Evolutionary conservation across 192 early-diverging fungal species (phyloP), one percentile per base, ranked within the genome.

Genomic region (Coemansia sp.): DNA sequence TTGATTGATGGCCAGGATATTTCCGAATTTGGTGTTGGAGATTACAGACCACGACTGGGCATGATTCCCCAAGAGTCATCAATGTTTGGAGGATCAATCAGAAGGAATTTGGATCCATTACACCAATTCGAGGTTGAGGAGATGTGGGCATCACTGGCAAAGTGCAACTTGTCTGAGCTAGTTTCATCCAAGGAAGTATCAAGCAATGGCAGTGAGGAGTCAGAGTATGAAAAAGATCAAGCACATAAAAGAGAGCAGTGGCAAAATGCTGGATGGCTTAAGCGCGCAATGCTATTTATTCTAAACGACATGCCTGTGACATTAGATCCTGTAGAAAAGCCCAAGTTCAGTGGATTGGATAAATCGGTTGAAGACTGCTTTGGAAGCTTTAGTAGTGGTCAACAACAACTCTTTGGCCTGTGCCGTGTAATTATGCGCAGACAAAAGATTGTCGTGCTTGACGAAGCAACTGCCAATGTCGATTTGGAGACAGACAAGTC

Each of bases 1-100:
- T 35, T 35, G 33, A 91, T 97, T 58, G 94, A 97, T 70, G 89
- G 88, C 14, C 50, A 93, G 23, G 91, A 94, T 66, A 86, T 91
- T n/a, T 84, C 78, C 39, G 85, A 85, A 35, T 80, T 96, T 42
- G 91, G 89, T 6, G 81, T 94, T 17, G 80, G 84, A 3, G 66
- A 72, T 26, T 72, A 96, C 35, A 84, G 96, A 10, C 50, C 76
- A 28, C 33, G 6, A 7, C 33, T 35, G 33, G 33, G 33, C 33
- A 35, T 35, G 33, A 35, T 35, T 35, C 33, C 88, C 6, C 88
- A 89, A 69, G 90, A 91, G 38, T 87, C 90, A 3, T 82, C 85
- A 3, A 62, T 91, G 21, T 90, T 91, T 64, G 76, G 75, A 57
- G 89, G 90, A 7, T 81, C 88, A 3, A 67, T 91, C 59, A 77